These are phyloP conservation scores for Calocybe indica DNA, from an alignment of 768 basidiomycete genomes.

Conservation along the genomic window DNA sequence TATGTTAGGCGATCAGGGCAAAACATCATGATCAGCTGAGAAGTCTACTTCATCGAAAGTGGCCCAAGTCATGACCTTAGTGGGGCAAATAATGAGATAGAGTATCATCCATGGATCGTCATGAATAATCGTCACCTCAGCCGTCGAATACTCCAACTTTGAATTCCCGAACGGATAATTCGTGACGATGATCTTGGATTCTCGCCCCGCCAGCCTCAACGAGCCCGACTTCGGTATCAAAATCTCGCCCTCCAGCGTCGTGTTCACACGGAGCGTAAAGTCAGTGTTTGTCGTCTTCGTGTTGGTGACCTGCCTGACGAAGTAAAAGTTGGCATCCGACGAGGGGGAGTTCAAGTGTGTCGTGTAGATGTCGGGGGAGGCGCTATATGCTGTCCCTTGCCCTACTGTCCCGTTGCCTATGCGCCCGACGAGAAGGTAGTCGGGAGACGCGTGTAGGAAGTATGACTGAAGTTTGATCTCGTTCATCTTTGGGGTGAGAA, in stretches of 20 bases:
- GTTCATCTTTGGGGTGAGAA: conserved; percentile 47
- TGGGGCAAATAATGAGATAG: neutral
- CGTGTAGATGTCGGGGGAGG: conserved; percentile 37
- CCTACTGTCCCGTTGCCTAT: conserved; percentile 48
- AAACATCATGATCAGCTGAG: neutral
- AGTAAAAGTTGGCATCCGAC: conserved; percentile 47
- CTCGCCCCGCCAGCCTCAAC: conserved; percentile 55
- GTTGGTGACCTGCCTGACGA: conserved; percentile 45
- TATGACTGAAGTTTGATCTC: conserved; percentile 62
- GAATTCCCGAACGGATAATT: conserved; percentile 57
- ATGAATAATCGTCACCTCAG: conserved; percentile 29
- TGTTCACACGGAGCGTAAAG: conserved; percentile 36
- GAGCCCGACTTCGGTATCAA: conserved; percentile 28
- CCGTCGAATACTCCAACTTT: conserved; percentile 55
- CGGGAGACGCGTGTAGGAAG: conserved; percentile 60
- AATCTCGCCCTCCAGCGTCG: conserved; percentile 40
- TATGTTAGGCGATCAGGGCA: conserved; percentile 1
- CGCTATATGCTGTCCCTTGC: conserved; percentile 24
- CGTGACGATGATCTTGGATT: conserved; percentile 58
- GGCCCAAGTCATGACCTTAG: conserved; percentile 33
- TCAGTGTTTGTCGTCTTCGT: conserved; percentile 42
- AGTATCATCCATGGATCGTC: neutral
- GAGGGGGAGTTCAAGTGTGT: conserved; percentile 52
- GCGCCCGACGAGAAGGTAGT: conserved; percentile 59
- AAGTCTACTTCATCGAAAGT: conserved; percentile 24